Conservation (phyloP, 192 early-diverging fungal species). For the Podila horticola region DNA sequence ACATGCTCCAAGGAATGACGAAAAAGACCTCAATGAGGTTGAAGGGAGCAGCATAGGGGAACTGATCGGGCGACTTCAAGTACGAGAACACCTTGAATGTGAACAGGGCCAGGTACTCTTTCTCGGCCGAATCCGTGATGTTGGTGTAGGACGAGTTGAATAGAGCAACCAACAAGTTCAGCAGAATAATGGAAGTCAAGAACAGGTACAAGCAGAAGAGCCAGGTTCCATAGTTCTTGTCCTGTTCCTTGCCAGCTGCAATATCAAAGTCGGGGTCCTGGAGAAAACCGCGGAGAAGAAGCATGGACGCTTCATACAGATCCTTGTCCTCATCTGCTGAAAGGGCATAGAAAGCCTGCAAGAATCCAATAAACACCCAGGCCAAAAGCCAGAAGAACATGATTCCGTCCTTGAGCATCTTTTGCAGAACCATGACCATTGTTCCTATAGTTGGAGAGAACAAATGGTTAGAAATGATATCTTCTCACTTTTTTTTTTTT, state of each 20-base stretch:
- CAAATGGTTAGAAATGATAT: background rate
- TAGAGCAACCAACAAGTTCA: conserved; percentile 54
- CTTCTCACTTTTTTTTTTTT: background rate
- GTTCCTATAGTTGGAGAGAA: conserved; percentile 25
- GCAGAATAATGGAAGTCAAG: conserved; percentile 49
- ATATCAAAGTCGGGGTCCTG: conserved; percentile 51
- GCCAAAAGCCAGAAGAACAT: conserved; percentile 55
- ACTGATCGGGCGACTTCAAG: conserved; percentile 50
- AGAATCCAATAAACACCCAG: conserved; percentile 54
- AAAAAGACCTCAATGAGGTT: conserved; percentile 54
- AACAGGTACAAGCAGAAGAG: conserved; percentile 52
- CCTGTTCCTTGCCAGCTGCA: conserved; percentile 6
- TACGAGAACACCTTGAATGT: conserved; percentile 56
- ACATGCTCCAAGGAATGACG: conserved; percentile 32
- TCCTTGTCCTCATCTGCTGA: conserved; percentile 11
- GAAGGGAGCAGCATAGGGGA: conserved; percentile 52
- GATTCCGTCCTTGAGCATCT: conserved; percentile 55
- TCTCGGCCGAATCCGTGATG: conserved; percentile 47
- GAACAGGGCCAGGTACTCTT: conserved; percentile 48
- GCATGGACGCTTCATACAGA: conserved; percentile 11
- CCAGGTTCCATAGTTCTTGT: conserved; percentile 19
- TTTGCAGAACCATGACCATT: conserved; percentile 54
- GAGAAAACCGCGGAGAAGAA: conserved; percentile 46
- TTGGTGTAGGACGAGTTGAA: conserved; percentile 58
- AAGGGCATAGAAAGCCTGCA: conserved; percentile 50